Base-by-base conservation (phyloP, 1,284 basidiomycete genomes). In the Ustilago tritici region DNA sequence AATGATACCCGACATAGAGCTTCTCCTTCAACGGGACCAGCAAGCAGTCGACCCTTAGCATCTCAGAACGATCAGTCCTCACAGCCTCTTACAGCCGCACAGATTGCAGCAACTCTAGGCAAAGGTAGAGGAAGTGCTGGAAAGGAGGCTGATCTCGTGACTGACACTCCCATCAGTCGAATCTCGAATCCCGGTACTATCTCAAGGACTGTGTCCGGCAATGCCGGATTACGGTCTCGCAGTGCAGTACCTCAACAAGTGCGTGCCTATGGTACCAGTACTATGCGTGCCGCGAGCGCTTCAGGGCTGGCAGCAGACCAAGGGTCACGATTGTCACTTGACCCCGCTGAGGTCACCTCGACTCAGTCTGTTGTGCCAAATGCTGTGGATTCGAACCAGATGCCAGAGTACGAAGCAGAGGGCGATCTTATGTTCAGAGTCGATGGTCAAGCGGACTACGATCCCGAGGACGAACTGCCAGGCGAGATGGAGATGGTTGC, bases 401-500 rank as follows among this genome's bases (percentile, higher is more conserved):
- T 56, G 47, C 70, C 59, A 4, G 65, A 68, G 6, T 71, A 71
- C 52, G 74, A 76, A 43, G 65, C 69, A 2, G 74, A 76, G 49
- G 69, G 74, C 17, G 74, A 76, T 38, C 69, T 76, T 12, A 71
- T 76, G 23, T 76, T 76, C 59, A 71, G 61, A 23, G 70, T 65
- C 35, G 74, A 71, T 34, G 65, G 57, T 9, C 69, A 68, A 38
- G 59, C 41, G 10, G 69, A 62, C 5, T 79, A 79, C 56, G 59
- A 69, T 19, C 69, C 66, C 4, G 74, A 79, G 47, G 77, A 79
- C 56, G 77, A 76, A 35, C 60, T 76, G 41, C 62, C 77, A 12
- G 77, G 77, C 19, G 62, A 69, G 63, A 76, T 79, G 73, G 77
- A 79, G 61, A 70, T 79, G 77, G 55, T 62, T 46, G 36, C 61